phyloP scores from a whole-genome alignment of 164 flowering plant species.

The Dillenia suffruticosa region DNA sequence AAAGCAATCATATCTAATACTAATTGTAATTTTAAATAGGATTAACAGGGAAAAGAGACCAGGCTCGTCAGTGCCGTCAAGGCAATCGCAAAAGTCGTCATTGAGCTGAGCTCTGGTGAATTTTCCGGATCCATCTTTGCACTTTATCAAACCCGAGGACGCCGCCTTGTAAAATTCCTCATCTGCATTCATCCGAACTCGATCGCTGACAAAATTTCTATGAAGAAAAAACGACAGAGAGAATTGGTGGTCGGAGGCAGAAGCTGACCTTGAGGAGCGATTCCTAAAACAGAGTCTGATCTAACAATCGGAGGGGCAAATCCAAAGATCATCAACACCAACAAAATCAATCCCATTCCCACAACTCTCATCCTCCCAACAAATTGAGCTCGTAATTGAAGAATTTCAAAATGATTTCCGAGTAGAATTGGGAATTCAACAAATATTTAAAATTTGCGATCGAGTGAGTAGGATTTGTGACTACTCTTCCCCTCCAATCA shows the following conservation, averaged over 20 bases:
- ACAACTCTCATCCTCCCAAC: too few species aligned
- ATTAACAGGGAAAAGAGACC: slow-evolving; percentile 25
- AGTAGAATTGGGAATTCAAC: too few species aligned
- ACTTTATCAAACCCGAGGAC: slow-evolving; percentile 43
- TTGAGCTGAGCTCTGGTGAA: slow-evolving; percentile 68
- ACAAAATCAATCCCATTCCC: too few species aligned
- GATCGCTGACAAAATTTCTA: background rate
- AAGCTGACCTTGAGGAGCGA: slow-evolving; percentile 52
- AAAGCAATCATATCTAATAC: background rate
- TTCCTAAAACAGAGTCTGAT: slow-evolving; percentile 44
- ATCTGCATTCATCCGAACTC: slow-evolving; percentile 34
- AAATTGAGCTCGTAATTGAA: too few species aligned
- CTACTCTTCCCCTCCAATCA: too few species aligned
- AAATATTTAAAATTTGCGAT: too few species aligned
- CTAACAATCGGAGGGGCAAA: slow-evolving; percentile 4
- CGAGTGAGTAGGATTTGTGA: too few species aligned
- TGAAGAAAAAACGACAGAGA: background rate
- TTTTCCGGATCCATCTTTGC: slow-evolving; percentile 80
- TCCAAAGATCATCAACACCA: too few species aligned
- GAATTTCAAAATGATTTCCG: too few species aligned
- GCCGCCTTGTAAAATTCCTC: slow-evolving; percentile 44
- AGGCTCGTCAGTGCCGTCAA: slow-evolving; percentile 91
- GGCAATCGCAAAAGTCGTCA: slow-evolving; percentile 88
- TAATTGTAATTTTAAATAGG: background rate
- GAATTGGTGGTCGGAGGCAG: background rate